A percentile compares a stretch with the other conserved stretches of the same genome.
These are phyloP conservation scores for Phialophora chinensis DNA, from an alignment of 2,329 filamentous ascomycete species.

Conservation along the genomic window DNA sequence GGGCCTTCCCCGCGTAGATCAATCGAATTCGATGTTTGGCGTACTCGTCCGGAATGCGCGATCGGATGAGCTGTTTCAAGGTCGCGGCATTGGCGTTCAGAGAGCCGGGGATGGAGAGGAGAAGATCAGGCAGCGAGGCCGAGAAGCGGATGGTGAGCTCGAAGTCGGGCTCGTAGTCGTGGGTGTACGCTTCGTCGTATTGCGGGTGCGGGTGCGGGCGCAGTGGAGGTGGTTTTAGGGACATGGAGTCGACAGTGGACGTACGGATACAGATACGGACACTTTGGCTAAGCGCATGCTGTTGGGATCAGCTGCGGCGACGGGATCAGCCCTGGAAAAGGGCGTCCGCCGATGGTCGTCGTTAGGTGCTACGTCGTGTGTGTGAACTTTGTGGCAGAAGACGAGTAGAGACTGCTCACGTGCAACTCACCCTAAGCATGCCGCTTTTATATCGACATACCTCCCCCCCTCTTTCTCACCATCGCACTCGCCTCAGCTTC, in stretches of 20 bases:
- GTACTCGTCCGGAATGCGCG: slow-evolving; percentile 67
- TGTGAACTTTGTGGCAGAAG: neutral
- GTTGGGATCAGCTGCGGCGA: slow-evolving; percentile 2
- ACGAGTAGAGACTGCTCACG: too few species aligned
- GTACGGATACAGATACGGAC: neutral
- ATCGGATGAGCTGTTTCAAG: slow-evolving; percentile 81
- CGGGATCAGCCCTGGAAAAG: neutral
- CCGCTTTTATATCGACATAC: too few species aligned
- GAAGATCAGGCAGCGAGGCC: slow-evolving; percentile 79
- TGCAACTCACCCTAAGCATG: too few species aligned
- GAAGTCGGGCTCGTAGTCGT: slow-evolving; percentile 49
- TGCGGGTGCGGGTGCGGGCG: slow-evolving; percentile 7
- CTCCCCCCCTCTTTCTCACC: too few species aligned
- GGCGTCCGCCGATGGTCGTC: neutral
- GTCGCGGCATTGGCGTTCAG: slow-evolving; percentile 69
- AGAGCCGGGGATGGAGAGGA: slow-evolving; percentile 68
- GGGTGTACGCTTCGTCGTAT: neutral
- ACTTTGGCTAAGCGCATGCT: slow-evolving; percentile 15
- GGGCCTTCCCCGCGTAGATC: slow-evolving; percentile 86
- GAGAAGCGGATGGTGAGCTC: slow-evolving; percentile 91
- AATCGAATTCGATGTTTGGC: slow-evolving; percentile 78
- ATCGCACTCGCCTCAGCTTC: too few species aligned
- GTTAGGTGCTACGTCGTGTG: neutral
- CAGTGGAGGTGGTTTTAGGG: slow-evolving; percentile 26
- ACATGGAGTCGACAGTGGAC: slow-evolving; percentile 20